Conservation (phyloP, 2,329 filamentous ascomycete genomes). For the Scleromitrula shiraiana region DNA sequence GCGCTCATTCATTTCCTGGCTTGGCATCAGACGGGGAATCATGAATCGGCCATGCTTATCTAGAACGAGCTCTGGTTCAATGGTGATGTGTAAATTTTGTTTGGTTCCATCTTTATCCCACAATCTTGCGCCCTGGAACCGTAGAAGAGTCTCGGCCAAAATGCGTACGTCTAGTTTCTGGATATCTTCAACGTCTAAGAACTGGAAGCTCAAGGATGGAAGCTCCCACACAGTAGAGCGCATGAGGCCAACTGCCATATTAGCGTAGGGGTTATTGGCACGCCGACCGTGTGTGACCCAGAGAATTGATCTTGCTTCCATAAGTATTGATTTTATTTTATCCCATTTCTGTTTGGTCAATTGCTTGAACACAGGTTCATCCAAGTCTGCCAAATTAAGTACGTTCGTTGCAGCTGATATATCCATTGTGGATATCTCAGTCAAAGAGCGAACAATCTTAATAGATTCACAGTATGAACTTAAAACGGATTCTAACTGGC, state of each 20-base stretch:
- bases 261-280: constrained; percentile 13
- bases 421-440: no score
- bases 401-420: constrained; percentile 2
- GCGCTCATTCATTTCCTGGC: neutral
- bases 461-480: neutral
- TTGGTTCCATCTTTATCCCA: constrained; percentile 5
- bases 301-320: constrained; percentile 9
- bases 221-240: constrained; percentile 10
- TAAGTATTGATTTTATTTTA: constrained; percentile 17
- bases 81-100: neutral
- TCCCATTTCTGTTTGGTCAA: constrained; percentile 24
- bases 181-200: constrained; percentile 13
- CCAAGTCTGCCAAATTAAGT: constrained; percentile 25
- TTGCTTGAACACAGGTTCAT: constrained; percentile 24
- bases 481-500: neutral
- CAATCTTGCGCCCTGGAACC: neutral
- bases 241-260: constrained; percentile 12
- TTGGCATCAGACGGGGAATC: neutral
- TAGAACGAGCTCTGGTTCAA: constrained; percentile 17
- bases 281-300: constrained; percentile 16
- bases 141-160: constrained; percentile 13
- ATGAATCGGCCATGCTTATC: neutral
- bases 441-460: neutral
- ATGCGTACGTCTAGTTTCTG: neutral
- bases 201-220: constrained; percentile 12